Evolutionary conservation across 495 filamentous ascomycete species (phyloP), one percentile per base, ranked within the genome.

Genomic region (Tuber umbilicatum): DNA sequence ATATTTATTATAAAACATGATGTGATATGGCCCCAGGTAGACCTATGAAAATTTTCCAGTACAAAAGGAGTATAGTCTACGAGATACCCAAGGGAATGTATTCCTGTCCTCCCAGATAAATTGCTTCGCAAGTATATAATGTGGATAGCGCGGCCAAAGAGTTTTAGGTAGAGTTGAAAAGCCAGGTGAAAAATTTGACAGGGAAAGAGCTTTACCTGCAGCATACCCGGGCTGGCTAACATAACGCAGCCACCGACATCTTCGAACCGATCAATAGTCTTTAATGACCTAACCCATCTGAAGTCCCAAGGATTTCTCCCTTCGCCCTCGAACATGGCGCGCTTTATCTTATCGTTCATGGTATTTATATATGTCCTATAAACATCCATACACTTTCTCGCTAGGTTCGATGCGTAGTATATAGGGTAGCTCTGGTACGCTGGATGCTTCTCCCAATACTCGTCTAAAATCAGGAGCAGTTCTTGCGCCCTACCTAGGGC

Each of bases 331-430:
- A 92, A 92, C 83, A 97, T 93, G 6, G 91, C 91, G 3, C 91
- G 88, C 81, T 97, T 97, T 84, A 99, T 98, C 79, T 97, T 97
- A 82, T 97, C 94, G 82, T 99, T 99, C 95, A 99, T 99, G 39
- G 93, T 92, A 72, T 92, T 91, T 74, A 97, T 91, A 81, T 97
- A 98, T 1, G 95, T 99, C 83, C 97, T 94, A 81, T 99, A 99
- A 9, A 99, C 94, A 27, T 97, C 88, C 95, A 99, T 99, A 82
- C 95, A 99, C 83, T 97, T 95, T 77, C 94, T 86, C 1, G 95
- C 95, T 69, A 97, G 87, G 81, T 94, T 97, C 75, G 91, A 93
- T 70, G 95, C 95, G 83, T 97, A 99, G 85, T 97, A 99, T 72
- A 99, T 98, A 27, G 95, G 95, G 31, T 91, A 89, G 75, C 91